Evolutionary conservation across 495 filamentous ascomycete species (phyloP).

Genomic region (Rhypophila decipiens): DNA sequence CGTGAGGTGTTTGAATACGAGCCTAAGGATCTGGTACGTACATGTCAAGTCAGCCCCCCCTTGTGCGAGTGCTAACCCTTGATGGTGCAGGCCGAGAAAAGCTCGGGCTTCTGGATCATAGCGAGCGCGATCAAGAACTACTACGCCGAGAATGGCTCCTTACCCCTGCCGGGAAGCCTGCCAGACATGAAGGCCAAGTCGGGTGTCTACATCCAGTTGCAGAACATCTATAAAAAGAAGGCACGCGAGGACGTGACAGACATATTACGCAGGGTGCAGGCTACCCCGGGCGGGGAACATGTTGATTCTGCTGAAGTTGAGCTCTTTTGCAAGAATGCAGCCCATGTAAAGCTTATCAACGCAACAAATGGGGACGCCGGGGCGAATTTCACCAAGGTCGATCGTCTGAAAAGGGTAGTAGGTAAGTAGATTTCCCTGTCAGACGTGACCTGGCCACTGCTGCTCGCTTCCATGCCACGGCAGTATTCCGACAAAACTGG

Average conservation of each 20-base stretch:
- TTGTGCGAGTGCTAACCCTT: constrained; percentile 14
- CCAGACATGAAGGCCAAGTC: constrained; percentile 99
- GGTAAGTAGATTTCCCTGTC: constrained; percentile 20
- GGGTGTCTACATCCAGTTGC: constrained; percentile 81
- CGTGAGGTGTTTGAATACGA: constrained; percentile 71
- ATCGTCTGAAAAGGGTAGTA: constrained; percentile 23
- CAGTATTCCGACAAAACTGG: background rate
- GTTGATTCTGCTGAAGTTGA: constrained; percentile 77
- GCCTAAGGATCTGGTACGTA: constrained; percentile 37
- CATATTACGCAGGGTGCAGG: constrained; percentile 63
- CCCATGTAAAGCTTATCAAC: constrained; percentile 82
- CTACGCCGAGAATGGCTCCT: constrained; percentile 57
- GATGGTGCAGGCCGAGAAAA: constrained; percentile 29
- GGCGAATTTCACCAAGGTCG: constrained; percentile 9
- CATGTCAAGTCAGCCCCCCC: background rate
- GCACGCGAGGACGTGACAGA: constrained; percentile 74
- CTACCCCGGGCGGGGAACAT: constrained; percentile 43
- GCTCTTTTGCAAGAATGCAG: constrained; percentile 91
- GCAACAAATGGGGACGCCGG: constrained; percentile 21
- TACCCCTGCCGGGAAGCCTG: constrained; percentile 80
- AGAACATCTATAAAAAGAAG: constrained; percentile 91
- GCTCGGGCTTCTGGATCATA: constrained; percentile 79
- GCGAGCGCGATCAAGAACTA: constrained; percentile 74
- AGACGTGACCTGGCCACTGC: background rate
- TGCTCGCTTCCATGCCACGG: background rate